These are phyloP conservation scores for Hysterangium stoloniferum DNA, from an alignment of 768 basidiomycete species.

Conservation along the genomic window DNA sequence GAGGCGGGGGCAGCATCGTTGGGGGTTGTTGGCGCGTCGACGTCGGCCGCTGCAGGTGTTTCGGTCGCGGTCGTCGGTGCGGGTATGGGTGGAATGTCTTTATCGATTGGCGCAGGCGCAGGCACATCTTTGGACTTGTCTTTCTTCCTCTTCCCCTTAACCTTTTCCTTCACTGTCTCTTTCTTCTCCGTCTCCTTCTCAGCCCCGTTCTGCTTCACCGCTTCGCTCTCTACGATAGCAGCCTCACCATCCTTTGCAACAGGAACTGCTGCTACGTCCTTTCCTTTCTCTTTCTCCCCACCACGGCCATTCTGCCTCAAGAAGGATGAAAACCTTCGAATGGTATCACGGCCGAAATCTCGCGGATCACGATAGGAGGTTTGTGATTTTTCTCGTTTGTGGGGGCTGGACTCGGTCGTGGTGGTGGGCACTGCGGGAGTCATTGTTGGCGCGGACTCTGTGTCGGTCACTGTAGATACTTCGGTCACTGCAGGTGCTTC, in stretches of 20 bases:
- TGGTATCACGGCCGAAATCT: conserved; percentile 5
- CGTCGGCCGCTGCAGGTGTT: background rate
- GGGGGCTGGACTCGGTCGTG: background rate
- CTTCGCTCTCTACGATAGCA: no score
- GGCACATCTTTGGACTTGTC: background rate
- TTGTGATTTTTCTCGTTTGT: background rate
- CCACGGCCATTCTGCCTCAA: background rate
- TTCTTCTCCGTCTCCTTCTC: background rate
- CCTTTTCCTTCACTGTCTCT: background rate
- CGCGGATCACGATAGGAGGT: background rate
- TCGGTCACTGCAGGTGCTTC: background rate
- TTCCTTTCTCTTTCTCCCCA: background rate
- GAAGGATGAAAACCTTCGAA: conserved; percentile 7
- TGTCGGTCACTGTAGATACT: background rate
- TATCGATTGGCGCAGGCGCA: background rate
- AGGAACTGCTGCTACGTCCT: background rate
- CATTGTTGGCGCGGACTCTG: background rate
- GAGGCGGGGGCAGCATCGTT: background rate
- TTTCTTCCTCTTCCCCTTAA: background rate
- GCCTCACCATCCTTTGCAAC: background rate
- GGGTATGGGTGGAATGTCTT: background rate
- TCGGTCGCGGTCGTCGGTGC: background rate
- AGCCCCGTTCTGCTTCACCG: no score
- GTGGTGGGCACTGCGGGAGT: background rate
- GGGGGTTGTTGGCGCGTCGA: background rate